phyloP scores from a whole-genome alignment of 1,139 yeast genomes.

The Suhomyces kunorum region DNA sequence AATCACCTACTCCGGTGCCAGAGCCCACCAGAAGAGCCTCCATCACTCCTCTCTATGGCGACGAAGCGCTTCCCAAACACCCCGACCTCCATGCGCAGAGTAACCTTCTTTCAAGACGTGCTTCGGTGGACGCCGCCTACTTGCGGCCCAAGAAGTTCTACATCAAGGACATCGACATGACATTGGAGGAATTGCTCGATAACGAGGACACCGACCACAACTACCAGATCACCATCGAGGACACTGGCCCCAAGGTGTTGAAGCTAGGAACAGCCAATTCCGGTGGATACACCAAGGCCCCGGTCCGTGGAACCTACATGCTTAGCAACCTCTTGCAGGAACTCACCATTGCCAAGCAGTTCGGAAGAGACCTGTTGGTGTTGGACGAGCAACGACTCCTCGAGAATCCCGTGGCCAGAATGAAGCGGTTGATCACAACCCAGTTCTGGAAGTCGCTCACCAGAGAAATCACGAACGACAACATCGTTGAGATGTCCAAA shows the following conservation, averaged over 20 bases:
- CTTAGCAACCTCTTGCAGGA: conserved; percentile 86
- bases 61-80: conserved; percentile 10
- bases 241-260: conserved; percentile 87
- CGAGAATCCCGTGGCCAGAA: conserved; percentile 84
- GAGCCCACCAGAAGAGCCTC: conserved; percentile 22
- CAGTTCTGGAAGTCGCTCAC: conserved; percentile 85
- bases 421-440: conserved; percentile 71
- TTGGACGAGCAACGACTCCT: conserved; percentile 81
- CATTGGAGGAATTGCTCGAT: conserved; percentile 66
- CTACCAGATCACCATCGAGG: conserved; percentile 88
- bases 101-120: conserved; percentile 33
- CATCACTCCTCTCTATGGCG: conserved; percentile 35
- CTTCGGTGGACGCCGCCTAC: conserved; percentile 64
- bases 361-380: conserved; percentile 75
- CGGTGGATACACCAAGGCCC: conserved; percentile 71
- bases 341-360: conserved; percentile 79
- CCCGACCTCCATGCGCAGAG: neutral
- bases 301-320: conserved; percentile 89
- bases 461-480: conserved; percentile 63
- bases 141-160: conserved; percentile 56
- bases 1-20: conserved; percentile 15
- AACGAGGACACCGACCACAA: conserved; percentile 87
- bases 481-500: conserved; percentile 68
- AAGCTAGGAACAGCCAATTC: conserved; percentile 83
- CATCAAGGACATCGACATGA: conserved; percentile 72